Base-by-base conservation (phyloP, 1,139 yeast species). In the Saccharomyces uvarum region DNA sequence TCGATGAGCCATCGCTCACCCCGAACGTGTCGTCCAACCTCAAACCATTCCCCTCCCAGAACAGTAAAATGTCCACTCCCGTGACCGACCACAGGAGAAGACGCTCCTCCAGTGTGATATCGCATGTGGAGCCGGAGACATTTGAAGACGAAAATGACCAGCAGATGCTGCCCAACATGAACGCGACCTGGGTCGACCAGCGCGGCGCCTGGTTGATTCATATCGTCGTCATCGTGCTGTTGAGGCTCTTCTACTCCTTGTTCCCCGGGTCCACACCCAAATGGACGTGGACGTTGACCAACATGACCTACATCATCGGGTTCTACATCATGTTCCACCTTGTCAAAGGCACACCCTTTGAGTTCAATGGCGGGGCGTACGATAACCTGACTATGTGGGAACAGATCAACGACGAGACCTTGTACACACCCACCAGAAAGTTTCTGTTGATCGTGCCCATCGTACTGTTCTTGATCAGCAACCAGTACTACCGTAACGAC, bases 321-420 rank as follows among this genome's bases (percentile, higher is more conserved):
- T 86, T 95, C 2, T 91, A 90, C 69, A 82, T 93, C 61, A 93
- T 93, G 98, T 93, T 93, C 71, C 99, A 93, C 71, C 87, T 88
- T 70, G 89, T 93, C 52, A 93, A 91, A 67, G 99, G 99, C 33
- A 89, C 96, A 2, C 99, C 99, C 1, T 93, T 93, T 70, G 99
- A 93, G 63, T 90, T 91, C 75, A 93, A 91, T 69, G 86, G 89
- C 44, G 99, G 99, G 48, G 98, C 98, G 0, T 93, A 87, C 71
- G 99, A 93, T 70, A 86, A 89, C 67, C 78, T 93, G 64, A 93
- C 97, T 29, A 88, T 93, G 97, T 93, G 99, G 99, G 99, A 93
- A 72, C 99, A 93, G 73, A 86, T 93, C 61, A 97, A 93, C 71
- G 86, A 91, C 65, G 99, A 98, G 58, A 97, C 90, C 68, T 96